Base-by-base conservation (phyloP, 192 early-diverging fungal genomes). In the Coemansia sp. region DNA sequence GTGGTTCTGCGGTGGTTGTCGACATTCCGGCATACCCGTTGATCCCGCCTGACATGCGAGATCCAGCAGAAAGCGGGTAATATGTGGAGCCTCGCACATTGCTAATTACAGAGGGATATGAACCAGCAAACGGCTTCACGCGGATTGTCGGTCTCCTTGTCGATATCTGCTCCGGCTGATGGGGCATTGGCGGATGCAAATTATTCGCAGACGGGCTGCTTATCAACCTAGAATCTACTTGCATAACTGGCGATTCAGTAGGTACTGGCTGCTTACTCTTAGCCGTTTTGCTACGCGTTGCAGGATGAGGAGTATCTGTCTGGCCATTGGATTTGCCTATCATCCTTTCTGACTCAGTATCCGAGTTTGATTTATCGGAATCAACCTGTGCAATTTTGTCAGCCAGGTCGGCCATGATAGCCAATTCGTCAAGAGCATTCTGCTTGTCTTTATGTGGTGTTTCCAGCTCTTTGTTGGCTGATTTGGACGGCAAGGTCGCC, bases 81-180 rank as follows among this genome's bases (percentile, higher is more conserved):
- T 61, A 16, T 1, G 36, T 0, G n/a, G n/a, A 18, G 37, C 37
- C 57, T 59, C 39, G 32, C 9, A 22, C 37, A 18, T 10, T 8
- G 8, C n/a, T 22, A 18, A 13, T 1, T 1, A 61, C 21, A 22
- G 67, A 7, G 52, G 21, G 11, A 32, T 45, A 21, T 40, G 18
- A 3, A 11, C 22, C 12, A 3, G 39, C 37, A 46, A 75, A 82
- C 10, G 79, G 71, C 48, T 54, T 68, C 41, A 82, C 42, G 11
- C 66, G 79, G 32, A 82, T 70, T 8, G 62, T 63, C 5, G 74
- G 71, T 5, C 79, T 57, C 42, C 65, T 76, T 26, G 65, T 47
- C 0, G 56, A 45, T 21, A 15, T 54, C 7, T 54, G 51, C 7
- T 8, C 21, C 19, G 26, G 1, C 19, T 19, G 8, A 19, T 19